Conservation (phyloP, 768 basidiomycete species). For the Serendipita vermifera region DNA sequence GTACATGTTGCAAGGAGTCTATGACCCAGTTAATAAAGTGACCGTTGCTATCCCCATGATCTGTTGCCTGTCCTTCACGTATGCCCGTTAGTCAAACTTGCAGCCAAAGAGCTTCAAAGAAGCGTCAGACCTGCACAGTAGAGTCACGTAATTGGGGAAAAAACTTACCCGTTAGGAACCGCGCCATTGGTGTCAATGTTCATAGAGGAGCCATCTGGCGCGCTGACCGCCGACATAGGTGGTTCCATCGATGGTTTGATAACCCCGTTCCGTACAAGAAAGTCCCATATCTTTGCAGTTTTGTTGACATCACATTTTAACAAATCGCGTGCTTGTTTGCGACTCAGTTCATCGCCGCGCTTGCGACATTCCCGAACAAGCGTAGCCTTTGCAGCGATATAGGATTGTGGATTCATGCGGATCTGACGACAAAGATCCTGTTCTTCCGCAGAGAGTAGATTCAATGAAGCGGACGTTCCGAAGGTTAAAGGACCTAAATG, state of each 20-base stretch:
- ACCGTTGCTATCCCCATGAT: no score
- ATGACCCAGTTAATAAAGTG: no score
- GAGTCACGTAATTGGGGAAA: no score
- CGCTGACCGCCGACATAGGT: background rate
- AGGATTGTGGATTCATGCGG: constrained; percentile 88
- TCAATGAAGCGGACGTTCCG: constrained; percentile 77
- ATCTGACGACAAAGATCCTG: constrained; percentile 78
- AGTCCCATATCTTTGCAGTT: constrained; percentile 86
- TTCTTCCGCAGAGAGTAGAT: constrained; percentile 80
- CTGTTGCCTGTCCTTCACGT: background rate
- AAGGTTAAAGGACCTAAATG: constrained; percentile 61
- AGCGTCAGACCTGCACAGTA: no score
- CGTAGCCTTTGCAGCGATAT: constrained; percentile 90
- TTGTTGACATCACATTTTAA: constrained; percentile 92
- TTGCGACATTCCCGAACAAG: constrained; percentile 87
- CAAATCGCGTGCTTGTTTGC: constrained; percentile 77
- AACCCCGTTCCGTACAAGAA: constrained; percentile 66
- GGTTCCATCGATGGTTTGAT: constrained; percentile 15
- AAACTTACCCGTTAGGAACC: background rate
- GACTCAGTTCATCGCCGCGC: constrained; percentile 73
- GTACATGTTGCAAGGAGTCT: background rate
- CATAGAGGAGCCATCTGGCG: background rate
- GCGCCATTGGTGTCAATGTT: background rate
- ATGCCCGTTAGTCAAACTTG: background rate
- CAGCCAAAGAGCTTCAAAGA: no score